Evolutionary conservation across 345 rosid species (phyloP).

Genomic region (Populus tremula): DNA sequence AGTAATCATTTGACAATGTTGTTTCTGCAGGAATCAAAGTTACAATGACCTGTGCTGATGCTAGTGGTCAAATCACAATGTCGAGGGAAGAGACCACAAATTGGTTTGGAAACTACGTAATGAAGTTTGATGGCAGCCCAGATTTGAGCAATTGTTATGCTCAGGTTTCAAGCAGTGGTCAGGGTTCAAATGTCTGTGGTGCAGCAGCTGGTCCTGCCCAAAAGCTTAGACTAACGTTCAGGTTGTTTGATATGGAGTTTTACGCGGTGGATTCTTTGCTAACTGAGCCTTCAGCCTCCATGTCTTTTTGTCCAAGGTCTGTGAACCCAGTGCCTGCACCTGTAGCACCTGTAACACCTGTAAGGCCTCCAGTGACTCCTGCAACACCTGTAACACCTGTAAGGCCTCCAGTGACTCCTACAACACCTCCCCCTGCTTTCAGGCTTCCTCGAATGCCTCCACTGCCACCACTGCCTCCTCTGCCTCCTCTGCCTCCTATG

Average conservation of each 20-base stretch:
- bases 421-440: constrained; percentile 38
- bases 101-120: constrained; percentile 61
- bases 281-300: constrained; percentile 63
- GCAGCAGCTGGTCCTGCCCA: constrained; percentile 62
- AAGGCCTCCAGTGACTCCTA: constrained; percentile 4
- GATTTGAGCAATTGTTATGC: constrained; percentile 72
- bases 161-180: constrained; percentile 50
- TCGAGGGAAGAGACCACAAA: constrained; percentile 72
- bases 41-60: constrained; percentile 51
- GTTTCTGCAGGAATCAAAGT: constrained; percentile 59
- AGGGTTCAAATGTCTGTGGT: constrained; percentile 42
- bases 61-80: constrained; percentile 53
- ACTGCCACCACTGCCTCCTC: constrained; percentile 50
- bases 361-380: constrained; percentile 2
- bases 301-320: constrained; percentile 58
- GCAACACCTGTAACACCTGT: constrained; percentile 17
- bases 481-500: constrained; percentile 32
- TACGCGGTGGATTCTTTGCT: constrained; percentile 59
- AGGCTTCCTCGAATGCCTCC: constrained; percentile 55
- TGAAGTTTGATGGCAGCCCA: constrained; percentile 72
- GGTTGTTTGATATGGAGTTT: constrained; percentile 52
- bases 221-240: constrained; percentile 47
- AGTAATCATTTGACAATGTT: not conserved
- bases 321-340: constrained; percentile 21
- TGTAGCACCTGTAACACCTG: constrained; percentile 21